Percentiles rank a stretch among this genome's conserved stretches.
Conservation (phyloP, 1,139 yeast species). For the Saccharomyces hybrid region DNA sequence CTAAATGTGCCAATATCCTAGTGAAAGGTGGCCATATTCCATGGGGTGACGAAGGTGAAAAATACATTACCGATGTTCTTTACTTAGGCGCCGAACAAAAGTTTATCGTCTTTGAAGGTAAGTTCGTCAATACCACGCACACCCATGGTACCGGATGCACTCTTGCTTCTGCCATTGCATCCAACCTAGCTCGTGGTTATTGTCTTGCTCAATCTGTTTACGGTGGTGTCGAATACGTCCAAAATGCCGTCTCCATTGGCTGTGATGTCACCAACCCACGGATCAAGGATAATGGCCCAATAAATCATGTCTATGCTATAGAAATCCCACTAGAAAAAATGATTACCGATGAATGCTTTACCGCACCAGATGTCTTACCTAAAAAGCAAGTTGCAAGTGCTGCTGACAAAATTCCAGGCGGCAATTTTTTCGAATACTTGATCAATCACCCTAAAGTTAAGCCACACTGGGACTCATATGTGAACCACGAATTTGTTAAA, state of each 20-base stretch:
- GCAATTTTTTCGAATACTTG: conserved; percentile 45
- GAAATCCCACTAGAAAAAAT: conserved; percentile 34
- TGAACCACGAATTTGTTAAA: conserved; percentile 55
- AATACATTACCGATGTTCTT: conserved; percentile 50
- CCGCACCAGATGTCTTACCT: conserved; percentile 18
- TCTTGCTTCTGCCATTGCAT: conserved; percentile 71
- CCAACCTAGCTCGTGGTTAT: conserved; percentile 55
- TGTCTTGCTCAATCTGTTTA: conserved; percentile 44
- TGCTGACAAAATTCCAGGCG: conserved; percentile 21
- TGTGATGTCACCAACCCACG: conserved; percentile 20
- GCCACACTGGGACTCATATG: conserved; percentile 51
- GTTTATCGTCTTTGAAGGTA: conserved; percentile 44
- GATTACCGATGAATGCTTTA: conserved; percentile 26
- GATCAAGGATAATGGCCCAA: conserved; percentile 58
- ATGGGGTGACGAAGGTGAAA: conserved; percentile 34
- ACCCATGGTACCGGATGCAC: conserved; percentile 95
- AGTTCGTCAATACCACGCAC: conserved; percentile 42
- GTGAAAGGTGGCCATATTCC: conserved; percentile 81
- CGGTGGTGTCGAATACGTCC: conserved; percentile 57
- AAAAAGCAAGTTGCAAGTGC: conserved; percentile 22
- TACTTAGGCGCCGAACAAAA: conserved; percentile 40
- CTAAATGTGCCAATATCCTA: conserved; percentile 49
- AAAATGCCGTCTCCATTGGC: conserved; percentile 56
- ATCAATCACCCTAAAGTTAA: conserved; percentile 49
- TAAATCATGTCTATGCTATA: conserved; percentile 49